phyloP scores from a whole-genome alignment of 2,329 filamentous ascomycete species.

The Blastomyces percursus region DNA sequence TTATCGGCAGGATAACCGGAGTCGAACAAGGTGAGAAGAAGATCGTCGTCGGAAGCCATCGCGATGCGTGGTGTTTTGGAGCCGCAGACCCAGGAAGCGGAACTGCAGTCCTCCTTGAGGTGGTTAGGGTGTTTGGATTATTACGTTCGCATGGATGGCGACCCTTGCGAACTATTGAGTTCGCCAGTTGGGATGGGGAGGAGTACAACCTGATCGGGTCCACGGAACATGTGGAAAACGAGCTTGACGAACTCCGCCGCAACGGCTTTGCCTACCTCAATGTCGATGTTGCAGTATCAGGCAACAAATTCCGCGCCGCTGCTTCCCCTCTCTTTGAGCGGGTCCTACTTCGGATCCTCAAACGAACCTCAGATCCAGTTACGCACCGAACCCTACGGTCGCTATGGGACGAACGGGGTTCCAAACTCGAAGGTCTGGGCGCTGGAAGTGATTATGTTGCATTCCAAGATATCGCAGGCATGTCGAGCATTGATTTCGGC shows the following conservation, averaged over 20 bases:
- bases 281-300: slow-evolving; percentile 71
- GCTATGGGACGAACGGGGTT: slow-evolving; percentile 58
- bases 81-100: slow-evolving; percentile 77
- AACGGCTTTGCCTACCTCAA: slow-evolving; percentile 84
- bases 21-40: slow-evolving; percentile 72
- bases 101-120: slow-evolving; percentile 81
- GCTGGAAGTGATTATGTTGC: slow-evolving; percentile 73
- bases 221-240: slow-evolving; percentile 86
- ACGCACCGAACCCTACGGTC: slow-evolving; percentile 61
- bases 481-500: slow-evolving; percentile 72
- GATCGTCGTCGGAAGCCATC: slow-evolving; percentile 84
- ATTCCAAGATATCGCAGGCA: slow-evolving; percentile 85
- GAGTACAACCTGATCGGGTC: slow-evolving; percentile 92
- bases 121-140: slow-evolving; percentile 73
- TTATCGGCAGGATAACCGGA: slow-evolving; percentile 74
- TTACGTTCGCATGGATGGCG: slow-evolving; percentile 71
- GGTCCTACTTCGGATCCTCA: slow-evolving; percentile 60
- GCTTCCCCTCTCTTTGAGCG: slow-evolving; percentile 72
- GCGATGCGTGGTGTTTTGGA: slow-evolving; percentile 85
- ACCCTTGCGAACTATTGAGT: slow-evolving; percentile 87
- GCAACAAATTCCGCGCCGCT: slow-evolving; percentile 61
- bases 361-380: slow-evolving; percentile 61
- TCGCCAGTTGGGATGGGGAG: slow-evolving; percentile 90
- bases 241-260: slow-evolving; percentile 58
- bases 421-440: slow-evolving; percentile 56